Evolutionary conservation across 768 basidiomycete genomes (phyloP).

Genomic region (Termitomyces sp.): DNA sequence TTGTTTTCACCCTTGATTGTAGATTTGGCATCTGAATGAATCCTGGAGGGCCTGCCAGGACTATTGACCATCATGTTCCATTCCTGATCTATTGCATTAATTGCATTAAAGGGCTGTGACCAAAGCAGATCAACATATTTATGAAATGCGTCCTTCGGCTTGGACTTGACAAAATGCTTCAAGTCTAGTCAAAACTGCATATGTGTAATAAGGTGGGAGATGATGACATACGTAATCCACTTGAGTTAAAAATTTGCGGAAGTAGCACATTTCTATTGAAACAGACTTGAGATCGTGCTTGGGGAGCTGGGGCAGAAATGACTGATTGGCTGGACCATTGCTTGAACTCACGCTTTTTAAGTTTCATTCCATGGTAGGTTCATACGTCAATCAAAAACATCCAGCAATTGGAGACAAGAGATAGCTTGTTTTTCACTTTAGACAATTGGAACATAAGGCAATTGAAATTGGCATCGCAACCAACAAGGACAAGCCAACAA

Average conservation of each 20-base stretch:
- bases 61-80: not conserved
- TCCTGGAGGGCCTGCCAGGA: not conserved
- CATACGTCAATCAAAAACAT: not conserved
- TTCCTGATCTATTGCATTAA: not conserved
- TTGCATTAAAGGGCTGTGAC: not conserved
- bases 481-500: too few relatives aligned
- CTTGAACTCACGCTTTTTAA: not conserved
- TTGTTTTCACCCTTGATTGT: too few relatives aligned
- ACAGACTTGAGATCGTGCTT: not conserved
- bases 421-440: not conserved
- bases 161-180: not conserved
- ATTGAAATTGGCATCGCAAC: not conserved
- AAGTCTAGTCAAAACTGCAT: not conserved
- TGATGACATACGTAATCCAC: not conserved
- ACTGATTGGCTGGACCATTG: not conserved
- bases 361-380: not conserved
- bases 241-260: not conserved
- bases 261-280: not conserved
- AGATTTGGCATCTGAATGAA: not conserved
- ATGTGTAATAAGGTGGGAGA: not conserved
- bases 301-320: not conserved
- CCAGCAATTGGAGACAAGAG: not conserved
- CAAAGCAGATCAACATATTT: not conserved
- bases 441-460: not conserved
- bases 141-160: not conserved